Conservation (phyloP, 2,329 filamentous ascomycete species). For the Phialemoniopsis sp. region DNA sequence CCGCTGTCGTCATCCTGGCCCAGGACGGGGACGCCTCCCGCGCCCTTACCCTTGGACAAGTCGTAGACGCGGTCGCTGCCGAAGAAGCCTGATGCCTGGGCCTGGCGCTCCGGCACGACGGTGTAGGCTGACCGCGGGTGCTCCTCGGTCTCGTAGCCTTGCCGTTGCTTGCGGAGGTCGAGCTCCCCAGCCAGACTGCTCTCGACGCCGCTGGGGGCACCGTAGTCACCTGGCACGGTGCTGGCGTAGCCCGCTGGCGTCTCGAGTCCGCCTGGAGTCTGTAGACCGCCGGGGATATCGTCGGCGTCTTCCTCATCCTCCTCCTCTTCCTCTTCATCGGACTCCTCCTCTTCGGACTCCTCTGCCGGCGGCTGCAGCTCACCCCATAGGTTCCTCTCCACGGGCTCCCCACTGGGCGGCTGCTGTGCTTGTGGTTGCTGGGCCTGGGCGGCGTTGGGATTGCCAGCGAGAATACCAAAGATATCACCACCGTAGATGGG, state of each 20-base stretch:
- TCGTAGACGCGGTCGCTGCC: slow-evolving; percentile 94
- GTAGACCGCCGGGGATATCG: slow-evolving; percentile 58
- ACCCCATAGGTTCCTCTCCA: slow-evolving; percentile 89
- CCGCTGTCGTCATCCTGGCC: slow-evolving; percentile 71
- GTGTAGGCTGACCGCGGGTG: slow-evolving; percentile 78
- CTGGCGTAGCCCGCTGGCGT: slow-evolving; percentile 79
- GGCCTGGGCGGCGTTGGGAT: slow-evolving; percentile 20
- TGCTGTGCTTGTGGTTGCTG: slow-evolving; percentile 25
- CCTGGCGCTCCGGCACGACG: slow-evolving; percentile 83
- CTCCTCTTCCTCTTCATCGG: slow-evolving; percentile 49
- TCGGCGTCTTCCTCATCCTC: slow-evolving; percentile 57
- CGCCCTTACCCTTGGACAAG: slow-evolving; percentile 47
- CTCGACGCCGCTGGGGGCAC: slow-evolving; percentile 59
- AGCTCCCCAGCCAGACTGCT: slow-evolving; percentile 83
- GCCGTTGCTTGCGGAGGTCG: slow-evolving; percentile 81
- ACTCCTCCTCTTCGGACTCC: slow-evolving; percentile 66
- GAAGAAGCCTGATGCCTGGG: slow-evolving; percentile 88
- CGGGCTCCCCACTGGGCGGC: slow-evolving; percentile 60
- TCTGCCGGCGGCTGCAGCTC: slow-evolving; percentile 80
- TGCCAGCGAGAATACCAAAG: slow-evolving; percentile 65
- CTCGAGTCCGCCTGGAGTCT: slow-evolving; percentile 74
- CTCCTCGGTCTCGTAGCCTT: slow-evolving; percentile 87
- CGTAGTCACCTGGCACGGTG: slow-evolving; percentile 75
- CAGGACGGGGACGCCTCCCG: slow-evolving; percentile 62
- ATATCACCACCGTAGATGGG: slow-evolving; percentile 93